A percentile compares a stretch with the other conserved stretches of the same genome.
phyloP scores from a whole-genome alignment of 345 rosid genomes.

The Eucalyptus cloeziana region DNA sequence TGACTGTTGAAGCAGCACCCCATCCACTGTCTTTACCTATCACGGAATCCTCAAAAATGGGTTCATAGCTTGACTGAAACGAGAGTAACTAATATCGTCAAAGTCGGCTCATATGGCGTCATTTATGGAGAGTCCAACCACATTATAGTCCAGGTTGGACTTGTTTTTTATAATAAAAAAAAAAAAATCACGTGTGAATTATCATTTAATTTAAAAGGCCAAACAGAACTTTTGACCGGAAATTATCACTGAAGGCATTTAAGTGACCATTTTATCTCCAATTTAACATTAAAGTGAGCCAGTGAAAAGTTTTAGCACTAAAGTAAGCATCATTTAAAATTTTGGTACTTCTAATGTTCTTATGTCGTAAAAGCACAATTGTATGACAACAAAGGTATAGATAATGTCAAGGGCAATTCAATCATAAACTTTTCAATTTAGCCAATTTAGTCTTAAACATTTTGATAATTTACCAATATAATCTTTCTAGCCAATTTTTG shows the following conservation, averaged over 20 bases:
- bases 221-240: rapidly evolving
- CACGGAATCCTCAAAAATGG: too few species aligned
- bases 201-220: not conserved
- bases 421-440: rapidly evolving
- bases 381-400: too few species aligned
- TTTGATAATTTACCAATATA: rapidly evolving
- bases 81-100: too few species aligned
- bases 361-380: too few species aligned
- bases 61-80: too few species aligned
- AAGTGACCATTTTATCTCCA: not conserved
- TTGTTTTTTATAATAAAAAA: not conserved
- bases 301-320: rapidly evolving
- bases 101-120: too few species aligned
- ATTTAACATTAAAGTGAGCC: too few species aligned
- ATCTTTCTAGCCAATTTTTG: rapidly evolving
- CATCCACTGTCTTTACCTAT: too few species aligned
- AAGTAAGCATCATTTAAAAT: not conserved
- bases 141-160: not conserved
- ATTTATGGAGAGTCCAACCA: not conserved
- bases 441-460: rapidly evolving
- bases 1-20: too few species aligned
- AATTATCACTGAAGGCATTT: rapidly evolving
- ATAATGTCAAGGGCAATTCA: not conserved
- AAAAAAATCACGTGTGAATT: rapidly evolving
- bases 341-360: not conserved